Conservation (phyloP, 192 early-diverging fungal species). For the Coemansia sp. region DNA sequence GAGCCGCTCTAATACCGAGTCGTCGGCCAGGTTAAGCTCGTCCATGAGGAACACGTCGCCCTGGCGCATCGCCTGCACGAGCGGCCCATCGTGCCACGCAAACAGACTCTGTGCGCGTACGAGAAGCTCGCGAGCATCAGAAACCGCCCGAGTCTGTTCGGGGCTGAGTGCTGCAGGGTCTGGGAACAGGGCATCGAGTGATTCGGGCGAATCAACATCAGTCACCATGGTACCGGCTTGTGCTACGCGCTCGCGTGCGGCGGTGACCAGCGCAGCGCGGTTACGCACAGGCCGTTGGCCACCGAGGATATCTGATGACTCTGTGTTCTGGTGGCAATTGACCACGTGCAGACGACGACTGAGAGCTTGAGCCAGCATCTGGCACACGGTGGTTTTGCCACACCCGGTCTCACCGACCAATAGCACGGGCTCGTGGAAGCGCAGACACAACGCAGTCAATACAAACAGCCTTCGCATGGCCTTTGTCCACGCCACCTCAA, state of each 20-base stretch:
- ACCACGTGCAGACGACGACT: constrained; percentile 76
- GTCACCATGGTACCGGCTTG: not conserved
- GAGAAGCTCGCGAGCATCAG: constrained; percentile 24
- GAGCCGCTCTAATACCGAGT: constrained; percentile 95
- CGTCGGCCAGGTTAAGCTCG: constrained; percentile 98
- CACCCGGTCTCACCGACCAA: constrained; percentile 98
- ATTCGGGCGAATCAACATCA: constrained; percentile 7
- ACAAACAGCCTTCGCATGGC: constrained; percentile 90
- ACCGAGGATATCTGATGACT: constrained; percentile 92
- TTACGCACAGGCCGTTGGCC: constrained; percentile 90
- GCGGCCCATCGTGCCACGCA: constrained; percentile 96
- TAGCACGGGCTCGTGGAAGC: constrained; percentile 86
- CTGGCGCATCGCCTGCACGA: constrained; percentile 84
- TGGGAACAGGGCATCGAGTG: constrained; percentile 14
- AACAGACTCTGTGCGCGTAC: constrained; percentile 67
- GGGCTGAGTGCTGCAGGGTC: too few species aligned
- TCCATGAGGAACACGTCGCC: constrained; percentile 93
- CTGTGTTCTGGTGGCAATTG: constrained; percentile 96
- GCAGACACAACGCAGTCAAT: constrained; percentile 77
- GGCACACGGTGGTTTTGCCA: constrained; percentile 97
- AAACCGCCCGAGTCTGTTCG: not conserved
- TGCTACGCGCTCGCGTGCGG: constrained; percentile 55
- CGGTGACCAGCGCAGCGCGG: constrained; percentile 57
- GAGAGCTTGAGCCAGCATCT: constrained; percentile 78
- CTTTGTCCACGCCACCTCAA: constrained; percentile 82